Evolutionary conservation across 2,329 filamentous ascomycete species (phyloP).

Genomic region (Mariannaea elegans): DNA sequence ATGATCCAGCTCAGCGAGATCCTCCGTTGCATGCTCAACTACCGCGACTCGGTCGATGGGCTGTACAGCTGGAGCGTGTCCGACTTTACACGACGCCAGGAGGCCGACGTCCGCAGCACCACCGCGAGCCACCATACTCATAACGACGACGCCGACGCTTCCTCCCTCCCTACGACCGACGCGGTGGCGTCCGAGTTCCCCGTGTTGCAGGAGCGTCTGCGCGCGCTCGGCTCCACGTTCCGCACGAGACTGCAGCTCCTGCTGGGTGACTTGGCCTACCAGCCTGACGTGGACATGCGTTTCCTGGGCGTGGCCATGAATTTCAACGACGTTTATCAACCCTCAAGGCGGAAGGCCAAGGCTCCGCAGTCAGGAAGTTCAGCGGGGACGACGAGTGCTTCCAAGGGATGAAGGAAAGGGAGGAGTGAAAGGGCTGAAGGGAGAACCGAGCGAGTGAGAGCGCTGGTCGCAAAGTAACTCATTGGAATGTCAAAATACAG

Average conservation of each 20-base stretch:
- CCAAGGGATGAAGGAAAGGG: conserved; percentile 37
- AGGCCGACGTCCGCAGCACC: conserved; percentile 79
- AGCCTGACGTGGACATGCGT: conserved; percentile 93
- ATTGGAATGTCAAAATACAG: conserved; percentile 4
- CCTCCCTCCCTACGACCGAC: conserved; percentile 50
- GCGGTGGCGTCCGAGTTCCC: conserved; percentile 74
- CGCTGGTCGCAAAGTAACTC: background rate
- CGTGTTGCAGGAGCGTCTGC: conserved; percentile 77
- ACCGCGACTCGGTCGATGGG: conserved; percentile 92
- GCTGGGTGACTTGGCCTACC: conserved; percentile 89
- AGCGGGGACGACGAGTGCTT: conserved; percentile 32
- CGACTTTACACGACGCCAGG: conserved; percentile 92
- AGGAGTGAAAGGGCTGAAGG: background rate
- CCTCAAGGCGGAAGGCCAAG: conserved; percentile 71
- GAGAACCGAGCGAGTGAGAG: background rate
- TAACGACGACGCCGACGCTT: conserved; percentile 31
- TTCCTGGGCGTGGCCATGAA: conserved; percentile 98
- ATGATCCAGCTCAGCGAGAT: conserved; percentile 92
- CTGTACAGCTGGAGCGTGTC: conserved; percentile 95
- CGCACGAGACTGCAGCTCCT: conserved; percentile 79
- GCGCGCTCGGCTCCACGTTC: conserved; percentile 79
- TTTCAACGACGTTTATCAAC: conserved; percentile 96
- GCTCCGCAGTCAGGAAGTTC: conserved; percentile 32
- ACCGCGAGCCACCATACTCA: conserved; percentile 48
- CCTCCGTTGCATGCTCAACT: conserved; percentile 90